Evolutionary conservation across 257 asterid species (phyloP), one percentile per base, ranked within the genome.

Genomic region (Scutellaria barbata): DNA sequence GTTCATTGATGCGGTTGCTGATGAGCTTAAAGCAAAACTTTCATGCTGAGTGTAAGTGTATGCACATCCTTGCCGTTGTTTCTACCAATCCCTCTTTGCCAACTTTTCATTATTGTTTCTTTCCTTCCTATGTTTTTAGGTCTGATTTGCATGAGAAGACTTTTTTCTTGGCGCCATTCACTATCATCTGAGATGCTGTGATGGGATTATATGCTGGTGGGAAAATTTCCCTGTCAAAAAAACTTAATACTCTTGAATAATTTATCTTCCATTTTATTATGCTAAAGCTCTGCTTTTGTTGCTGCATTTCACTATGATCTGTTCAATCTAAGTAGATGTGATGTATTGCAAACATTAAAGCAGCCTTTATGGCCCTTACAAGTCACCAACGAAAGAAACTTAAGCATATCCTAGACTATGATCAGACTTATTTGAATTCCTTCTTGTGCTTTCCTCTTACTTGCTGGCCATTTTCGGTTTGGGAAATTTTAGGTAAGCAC

Each of bases 1-100:
- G 75, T 95, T 95, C 86, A 86, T 95, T 39, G 99, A 89, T 54
- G 96, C 98, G 2, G 99, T 95, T 17, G 99, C 96, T 14, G 85
- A 66, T 18, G 99, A 88, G 42, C 95, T 91, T 52, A 95, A 77
- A 89, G 89, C 92, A 10, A 88, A 77, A 76, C 96, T 95, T 71
- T 83, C 88, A 46, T 53, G 53, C 70, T 81, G 75, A 83, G 80
- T 30, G 3, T 30, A 43, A 68, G 69, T 25, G 76, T 78, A 7
- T 17, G 35, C 35, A 1, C 35, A 33, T 55, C 5, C 45, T 68
- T 64, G 62, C 54, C 25, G 16, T 46, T 67, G 42, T 43, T 41
- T 56, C 25, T 25, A 41, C 37, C 57, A 8, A 18, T 56, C 53
- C 46, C 30, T 37, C 20, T n/a, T 13, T 33, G 61, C 72, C 68